Conservation (phyloP, 1,284 basidiomycete species). For the Flammula alnicola region DNA sequence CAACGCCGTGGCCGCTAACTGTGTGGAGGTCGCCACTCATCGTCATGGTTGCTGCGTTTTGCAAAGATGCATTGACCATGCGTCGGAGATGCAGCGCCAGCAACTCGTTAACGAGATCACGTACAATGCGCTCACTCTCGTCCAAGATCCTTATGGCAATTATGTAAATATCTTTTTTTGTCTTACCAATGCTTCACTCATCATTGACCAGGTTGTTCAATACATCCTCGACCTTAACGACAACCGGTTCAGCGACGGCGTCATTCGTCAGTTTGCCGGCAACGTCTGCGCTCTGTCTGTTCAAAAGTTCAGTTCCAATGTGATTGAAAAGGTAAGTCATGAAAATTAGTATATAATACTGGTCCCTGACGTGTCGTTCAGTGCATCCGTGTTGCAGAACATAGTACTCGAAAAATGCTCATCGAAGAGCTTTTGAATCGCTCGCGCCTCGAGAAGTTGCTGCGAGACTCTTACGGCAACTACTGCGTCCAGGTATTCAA, state of each 20-base stretch:
- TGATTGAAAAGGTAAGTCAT: constrained; percentile 80
- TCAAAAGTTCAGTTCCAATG: constrained; percentile 98
- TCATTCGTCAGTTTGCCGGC: constrained; percentile 97
- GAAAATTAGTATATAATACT: constrained; percentile 14
- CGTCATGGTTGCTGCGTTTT: constrained; percentile 99
- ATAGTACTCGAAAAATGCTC: constrained; percentile 90
- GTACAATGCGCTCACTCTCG: constrained; percentile 96
- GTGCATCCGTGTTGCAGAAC: constrained; percentile 98
- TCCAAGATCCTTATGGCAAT: constrained; percentile 98
- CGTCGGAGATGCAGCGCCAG: constrained; percentile 92
- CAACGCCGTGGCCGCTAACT: constrained; percentile 98
- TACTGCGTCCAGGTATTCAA: constrained; percentile 82
- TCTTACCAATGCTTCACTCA: constrained; percentile 4
- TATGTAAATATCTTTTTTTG: constrained; percentile 66
- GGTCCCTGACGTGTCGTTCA: constrained; percentile 39
- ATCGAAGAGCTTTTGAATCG: constrained; percentile 97
- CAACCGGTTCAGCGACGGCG: constrained; percentile 95
- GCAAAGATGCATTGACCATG: constrained; percentile 98
- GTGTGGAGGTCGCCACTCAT: constrained; percentile 99
- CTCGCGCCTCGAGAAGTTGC: constrained; percentile 91
- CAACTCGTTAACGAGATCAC: constrained; percentile 99
- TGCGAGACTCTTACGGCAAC: constrained; percentile 95
- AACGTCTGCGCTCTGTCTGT: constrained; percentile 98
- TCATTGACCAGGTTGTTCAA: constrained; percentile 82
- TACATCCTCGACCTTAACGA: constrained; percentile 99